These are phyloP conservation scores for Ogataea hybrid DNA, from an alignment of 1,139 yeast genomes.

Conservation along the genomic window DNA sequence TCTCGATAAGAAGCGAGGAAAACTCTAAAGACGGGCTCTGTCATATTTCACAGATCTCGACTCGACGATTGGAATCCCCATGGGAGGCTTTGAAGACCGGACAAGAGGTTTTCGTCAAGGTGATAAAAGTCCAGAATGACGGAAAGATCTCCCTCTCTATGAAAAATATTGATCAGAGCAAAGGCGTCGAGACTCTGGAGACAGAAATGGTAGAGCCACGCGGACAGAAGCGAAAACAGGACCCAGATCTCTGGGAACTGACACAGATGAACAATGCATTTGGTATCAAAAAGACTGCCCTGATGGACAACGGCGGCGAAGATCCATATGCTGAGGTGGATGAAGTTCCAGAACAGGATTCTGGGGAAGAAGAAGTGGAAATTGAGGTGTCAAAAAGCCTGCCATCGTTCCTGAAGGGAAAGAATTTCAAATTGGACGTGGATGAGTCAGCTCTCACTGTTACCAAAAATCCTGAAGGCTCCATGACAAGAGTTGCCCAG, in stretches of 20 bases:
- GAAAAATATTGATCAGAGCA: conserved; percentile 71
- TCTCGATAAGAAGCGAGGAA: conserved; percentile 37
- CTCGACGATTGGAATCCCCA: conserved; percentile 52
- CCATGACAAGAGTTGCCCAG: conserved; percentile 72
- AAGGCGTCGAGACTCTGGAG: conserved; percentile 45
- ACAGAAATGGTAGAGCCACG: conserved; percentile 4
- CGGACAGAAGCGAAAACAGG: conserved; percentile 54
- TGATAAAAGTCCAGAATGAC: conserved; percentile 38
- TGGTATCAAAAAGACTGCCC: conserved; percentile 26
- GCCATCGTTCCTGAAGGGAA: conserved; percentile 70
- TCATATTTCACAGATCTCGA: conserved; percentile 69
- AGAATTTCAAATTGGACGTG: conserved; percentile 40
- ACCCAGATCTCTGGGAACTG: conserved; percentile 92
- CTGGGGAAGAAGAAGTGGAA: conserved; percentile 47
- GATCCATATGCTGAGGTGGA: conserved; percentile 41
- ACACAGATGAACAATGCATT: conserved; percentile 47
- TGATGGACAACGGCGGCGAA: conserved; percentile 34
- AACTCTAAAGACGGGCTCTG: conserved; percentile 59
- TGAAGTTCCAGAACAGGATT: conserved; percentile 29
- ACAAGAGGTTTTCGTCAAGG: conserved; percentile 66
- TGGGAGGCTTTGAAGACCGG: conserved; percentile 53
- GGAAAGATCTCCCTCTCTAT: conserved; percentile 61
- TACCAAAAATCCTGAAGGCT: conserved; percentile 73
- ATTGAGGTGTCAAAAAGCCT: conserved; percentile 68
- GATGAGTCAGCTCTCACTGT: conserved; percentile 55